Base-by-base conservation (phyloP, 2,329 filamentous ascomycete species). In the Nemania diffusa region DNA sequence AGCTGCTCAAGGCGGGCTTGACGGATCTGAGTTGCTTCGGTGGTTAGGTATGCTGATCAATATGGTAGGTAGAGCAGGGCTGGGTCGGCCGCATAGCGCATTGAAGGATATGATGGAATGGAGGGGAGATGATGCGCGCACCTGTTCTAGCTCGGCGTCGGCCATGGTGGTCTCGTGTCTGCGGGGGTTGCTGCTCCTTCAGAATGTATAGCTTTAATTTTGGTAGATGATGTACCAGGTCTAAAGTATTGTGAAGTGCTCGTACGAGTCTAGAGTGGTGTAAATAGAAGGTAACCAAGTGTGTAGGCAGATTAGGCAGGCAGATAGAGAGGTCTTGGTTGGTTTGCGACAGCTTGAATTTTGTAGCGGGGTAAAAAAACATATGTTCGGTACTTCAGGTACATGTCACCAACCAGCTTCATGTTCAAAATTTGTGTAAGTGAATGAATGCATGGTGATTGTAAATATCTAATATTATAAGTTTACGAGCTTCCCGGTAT, bases 1-100 rank as follows among this genome's bases (percentile, higher is more conserved):
- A 98, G 91, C 83, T 99, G 94, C 81, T 95, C 92, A 62, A 97
- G 90, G 70, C 96, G 93, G 76, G 95, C 95, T 80, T 93, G 92
- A 78, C 95, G 87, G 78, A 98, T 97, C 91, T 97, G 76, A 51
- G 51, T 55, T 26, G 17, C 22, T 42, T 15, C 1, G 13, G 34
- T 48, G 32, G 40, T 46, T 42, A 61, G 26, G 11, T 6, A 40
- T n/a, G n/a, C n/a, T n/a, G n/a, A n/a, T n/a, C n/a, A 56, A 37
- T 29, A 22, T 55, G 52, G 48, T 51, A 7, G 5, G 26, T 48
- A 32, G 11, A 9, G 13, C 5, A 27, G n/a, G 7, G 8, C 24
- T 11, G 6, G 42, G 24, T n/a, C n/a, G n/a, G n/a, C n/a, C n/a
- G n/a, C n/a, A n/a, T 42, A 40, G 26, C 2, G 2, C 13, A 11